These are phyloP conservation scores for Camillea tinctor DNA, from an alignment of 2,329 filamentous ascomycete species.

Conservation along the genomic window DNA sequence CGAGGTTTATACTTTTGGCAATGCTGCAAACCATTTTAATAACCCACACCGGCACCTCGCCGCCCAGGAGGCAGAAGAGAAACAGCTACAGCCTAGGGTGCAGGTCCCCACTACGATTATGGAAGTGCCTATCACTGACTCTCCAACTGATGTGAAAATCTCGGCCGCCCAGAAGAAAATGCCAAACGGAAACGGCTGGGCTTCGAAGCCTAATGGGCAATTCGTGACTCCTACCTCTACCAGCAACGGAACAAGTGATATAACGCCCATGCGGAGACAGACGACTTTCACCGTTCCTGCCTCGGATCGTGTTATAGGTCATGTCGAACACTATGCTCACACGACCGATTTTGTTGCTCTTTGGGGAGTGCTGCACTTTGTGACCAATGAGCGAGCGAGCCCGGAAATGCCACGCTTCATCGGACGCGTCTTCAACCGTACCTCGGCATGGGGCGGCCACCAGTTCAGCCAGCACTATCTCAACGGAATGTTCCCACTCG, in stretches of 20 bases:
- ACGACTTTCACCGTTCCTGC: slow-evolving; percentile 28
- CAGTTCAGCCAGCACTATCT: slow-evolving; percentile 62
- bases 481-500: slow-evolving; percentile 59
- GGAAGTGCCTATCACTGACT: slow-evolving; percentile 33
- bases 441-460: slow-evolving; percentile 51
- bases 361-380: slow-evolving; percentile 72
- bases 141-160: slow-evolving; percentile 26
- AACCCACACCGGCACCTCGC: slow-evolving; percentile 60
- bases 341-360: slow-evolving; percentile 70
- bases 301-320: slow-evolving; percentile 55
- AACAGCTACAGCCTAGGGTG: slow-evolving; percentile 16
- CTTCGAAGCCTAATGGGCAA: slow-evolving; percentile 7
- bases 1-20: slow-evolving; percentile 77
- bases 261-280: neutral
- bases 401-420: slow-evolving; percentile 57
- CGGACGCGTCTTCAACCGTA: slow-evolving; percentile 58
- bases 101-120: slow-evolving; percentile 28
- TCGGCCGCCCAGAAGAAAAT: slow-evolving; percentile 10
- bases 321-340: slow-evolving; percentile 82
- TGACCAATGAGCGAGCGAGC: slow-evolving; percentile 44
- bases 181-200: slow-evolving; percentile 14
- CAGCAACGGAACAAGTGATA: slow-evolving; percentile 13
- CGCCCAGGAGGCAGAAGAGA: slow-evolving; percentile 42
- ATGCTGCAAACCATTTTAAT: slow-evolving; percentile 79
- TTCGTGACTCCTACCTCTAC: slow-evolving; percentile 37